Conservation (phyloP, 1,284 basidiomycete species). For the Bondarzewia mesenterica region DNA sequence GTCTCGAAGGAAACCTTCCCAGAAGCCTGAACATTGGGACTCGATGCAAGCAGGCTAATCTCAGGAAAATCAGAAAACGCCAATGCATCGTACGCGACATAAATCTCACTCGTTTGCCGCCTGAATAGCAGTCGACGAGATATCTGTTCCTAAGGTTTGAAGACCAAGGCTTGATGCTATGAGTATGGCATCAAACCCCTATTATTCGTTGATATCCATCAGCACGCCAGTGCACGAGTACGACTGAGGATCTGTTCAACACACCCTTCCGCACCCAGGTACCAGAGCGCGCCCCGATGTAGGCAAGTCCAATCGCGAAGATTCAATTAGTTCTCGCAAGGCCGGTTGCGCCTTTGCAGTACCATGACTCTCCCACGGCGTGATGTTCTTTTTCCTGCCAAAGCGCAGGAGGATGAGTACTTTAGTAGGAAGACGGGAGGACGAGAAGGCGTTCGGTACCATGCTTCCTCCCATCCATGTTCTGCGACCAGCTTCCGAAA, state of each 20-base stretch:
- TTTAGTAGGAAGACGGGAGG: too few relatives aligned
- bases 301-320: neutral
- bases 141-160: neutral
- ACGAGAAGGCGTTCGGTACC: too few relatives aligned
- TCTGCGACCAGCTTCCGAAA: neutral
- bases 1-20: constrained; percentile 28
- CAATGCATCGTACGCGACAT: too few relatives aligned
- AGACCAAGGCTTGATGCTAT: neutral
- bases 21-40: neutral
- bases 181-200: neutral
- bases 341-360: neutral
- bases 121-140: neutral
- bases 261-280: neutral
- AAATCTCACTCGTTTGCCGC: neutral
- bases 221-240: neutral
- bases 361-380: neutral
- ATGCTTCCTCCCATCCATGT: neutral
- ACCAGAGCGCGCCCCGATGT: neutral
- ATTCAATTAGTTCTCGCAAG: neutral
- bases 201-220: neutral
- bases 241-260: too few relatives aligned
- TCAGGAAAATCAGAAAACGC: too few relatives aligned
- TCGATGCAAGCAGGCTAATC: neutral
- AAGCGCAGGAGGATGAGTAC: neutral
- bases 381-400: neutral